A percentile compares a stretch with the other conserved stretches of the same genome.
phyloP scores from a whole-genome alignment of 768 basidiomycete genomes.

The Porphyrellus cyaneotinctus region DNA sequence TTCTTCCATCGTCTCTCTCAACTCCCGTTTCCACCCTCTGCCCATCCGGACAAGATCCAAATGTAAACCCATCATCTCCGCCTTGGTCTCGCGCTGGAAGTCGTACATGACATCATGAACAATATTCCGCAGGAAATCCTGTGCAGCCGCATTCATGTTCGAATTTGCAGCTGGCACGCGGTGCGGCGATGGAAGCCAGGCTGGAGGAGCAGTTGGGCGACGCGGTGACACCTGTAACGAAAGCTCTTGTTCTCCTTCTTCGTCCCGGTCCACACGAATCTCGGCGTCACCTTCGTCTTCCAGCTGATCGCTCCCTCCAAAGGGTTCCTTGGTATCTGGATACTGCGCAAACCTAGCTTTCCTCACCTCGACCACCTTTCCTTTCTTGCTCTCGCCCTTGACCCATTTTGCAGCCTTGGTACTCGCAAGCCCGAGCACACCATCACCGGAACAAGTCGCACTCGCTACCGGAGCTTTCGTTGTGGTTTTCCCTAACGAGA shows the following conservation, averaged over 20 bases:
- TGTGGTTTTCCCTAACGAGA: conserved; percentile 24
- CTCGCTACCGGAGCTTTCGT: conserved; percentile 8
- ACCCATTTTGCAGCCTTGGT: conserved; percentile 55
- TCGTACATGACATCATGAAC: conserved; percentile 73
- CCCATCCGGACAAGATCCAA: conserved; percentile 72
- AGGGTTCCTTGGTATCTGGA: conserved; percentile 25
- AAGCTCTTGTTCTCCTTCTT: conserved; percentile 32
- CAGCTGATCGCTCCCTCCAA: conserved; percentile 13
- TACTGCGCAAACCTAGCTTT: conserved; percentile 43
- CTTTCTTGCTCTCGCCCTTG: conserved; percentile 35
- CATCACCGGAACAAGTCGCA: conserved; percentile 14
- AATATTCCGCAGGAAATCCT: conserved; percentile 60
- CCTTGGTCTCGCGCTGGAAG: conserved; percentile 61
- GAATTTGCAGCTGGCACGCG: conserved; percentile 25
- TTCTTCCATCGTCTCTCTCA: conserved; percentile 59
- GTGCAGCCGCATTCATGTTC: conserved; percentile 34
- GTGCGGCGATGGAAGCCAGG: conserved; percentile 40
- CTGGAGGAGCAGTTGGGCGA: conserved; percentile 34
- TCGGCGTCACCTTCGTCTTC: conserved; percentile 1
- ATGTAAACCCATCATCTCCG: conserved; percentile 74
- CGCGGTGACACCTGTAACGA: conserved; percentile 59
- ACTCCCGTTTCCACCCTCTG: conserved; percentile 60
- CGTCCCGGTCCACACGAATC: conserved; percentile 14
- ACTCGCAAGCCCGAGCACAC: conserved; percentile 44
- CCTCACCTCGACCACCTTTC: conserved; percentile 30